phyloP scores from a whole-genome alignment of 1,284 basidiomycete species.

The Cutaneotrichosporon cavernicola region DNA sequence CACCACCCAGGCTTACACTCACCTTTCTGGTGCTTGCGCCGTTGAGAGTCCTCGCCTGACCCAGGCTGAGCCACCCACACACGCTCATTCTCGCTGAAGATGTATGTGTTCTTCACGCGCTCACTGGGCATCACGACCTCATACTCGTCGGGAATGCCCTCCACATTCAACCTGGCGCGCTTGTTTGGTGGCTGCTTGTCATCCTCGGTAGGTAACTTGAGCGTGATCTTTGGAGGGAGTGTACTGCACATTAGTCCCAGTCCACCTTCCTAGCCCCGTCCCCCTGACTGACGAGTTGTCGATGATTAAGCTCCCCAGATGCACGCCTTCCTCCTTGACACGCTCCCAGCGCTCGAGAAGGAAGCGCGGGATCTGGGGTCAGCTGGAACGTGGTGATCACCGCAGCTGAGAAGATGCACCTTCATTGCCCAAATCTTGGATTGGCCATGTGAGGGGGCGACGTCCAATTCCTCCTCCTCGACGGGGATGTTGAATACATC shows the following conservation, averaged over 20 bases:
- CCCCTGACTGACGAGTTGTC: slow-evolving; percentile 50
- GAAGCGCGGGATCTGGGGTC: slow-evolving; percentile 55
- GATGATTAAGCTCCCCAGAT: slow-evolving; percentile 56
- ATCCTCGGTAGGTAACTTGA: slow-evolving; percentile 25
- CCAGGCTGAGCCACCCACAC: slow-evolving; percentile 25
- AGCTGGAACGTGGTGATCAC: not conserved
- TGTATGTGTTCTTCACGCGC: slow-evolving; percentile 42
- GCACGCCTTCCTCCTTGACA: slow-evolving; percentile 53
- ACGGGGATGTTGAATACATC: slow-evolving; percentile 28
- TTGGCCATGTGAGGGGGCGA: slow-evolving; percentile 26
- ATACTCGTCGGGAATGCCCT: slow-evolving; percentile 43
- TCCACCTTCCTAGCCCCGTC: not conserved
- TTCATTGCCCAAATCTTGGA: slow-evolving; percentile 48
- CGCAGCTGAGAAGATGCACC: slow-evolving; percentile 15
- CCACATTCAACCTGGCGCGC: slow-evolving; percentile 30
- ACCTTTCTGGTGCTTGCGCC: slow-evolving; percentile 44
- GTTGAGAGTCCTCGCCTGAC: slow-evolving; percentile 15
- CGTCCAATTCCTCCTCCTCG: slow-evolving; percentile 40
- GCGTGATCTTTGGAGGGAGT: slow-evolving; percentile 19
- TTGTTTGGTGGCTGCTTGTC: slow-evolving; percentile 14
- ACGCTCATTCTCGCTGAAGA: slow-evolving; percentile 43
- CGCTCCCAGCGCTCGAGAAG: slow-evolving; percentile 56
- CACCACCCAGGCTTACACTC: slow-evolving; percentile 7
- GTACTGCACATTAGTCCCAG: slow-evolving; percentile 9
- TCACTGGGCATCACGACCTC: slow-evolving; percentile 40